phyloP scores from a whole-genome alignment of 768 basidiomycete genomes.

The Pulveroboletus sp. region DNA sequence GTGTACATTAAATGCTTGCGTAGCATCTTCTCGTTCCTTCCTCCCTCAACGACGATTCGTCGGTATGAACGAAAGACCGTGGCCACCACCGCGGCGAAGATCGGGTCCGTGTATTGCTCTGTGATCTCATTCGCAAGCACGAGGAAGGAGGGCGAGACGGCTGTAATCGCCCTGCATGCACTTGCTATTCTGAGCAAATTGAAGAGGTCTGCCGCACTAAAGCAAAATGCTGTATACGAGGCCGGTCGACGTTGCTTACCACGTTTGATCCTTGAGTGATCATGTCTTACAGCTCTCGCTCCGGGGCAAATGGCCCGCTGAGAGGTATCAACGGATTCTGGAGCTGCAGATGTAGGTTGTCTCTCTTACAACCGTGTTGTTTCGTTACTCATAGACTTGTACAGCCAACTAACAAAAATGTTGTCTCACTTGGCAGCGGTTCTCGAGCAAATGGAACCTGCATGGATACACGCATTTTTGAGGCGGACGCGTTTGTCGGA shows the following conservation, averaged over 20 bases:
- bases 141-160: conserved; percentile 44
- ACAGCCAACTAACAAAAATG: conserved; percentile 62
- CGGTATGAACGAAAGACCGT: conserved; percentile 66
- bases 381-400: conserved; percentile 3
- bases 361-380: not conserved
- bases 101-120: conserved; percentile 71
- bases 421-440: conserved; percentile 73
- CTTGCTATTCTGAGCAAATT: conserved; percentile 74
- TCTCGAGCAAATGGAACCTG: conserved; percentile 63
- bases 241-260: conserved; percentile 30
- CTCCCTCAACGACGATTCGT: conserved; percentile 73
- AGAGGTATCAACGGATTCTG: conserved; percentile 65
- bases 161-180: conserved; percentile 57
- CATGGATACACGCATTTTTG: conserved; percentile 76
- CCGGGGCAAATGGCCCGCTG: conserved; percentile 73
- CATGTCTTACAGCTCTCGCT: conserved; percentile 56
- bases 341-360: conserved; percentile 59
- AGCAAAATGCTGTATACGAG: conserved; percentile 62
- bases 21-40: conserved; percentile 66
- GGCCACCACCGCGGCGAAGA: conserved; percentile 60
- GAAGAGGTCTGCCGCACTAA: conserved; percentile 52
- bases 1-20: conserved; percentile 2
- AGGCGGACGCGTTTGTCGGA: conserved; percentile 71
- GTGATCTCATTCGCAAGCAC: conserved; percentile 69
- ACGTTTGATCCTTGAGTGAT: not conserved